These are phyloP conservation scores for Leccinum uliginosum DNA, from an alignment of 768 basidiomycete genomes.

Conservation along the genomic window DNA sequence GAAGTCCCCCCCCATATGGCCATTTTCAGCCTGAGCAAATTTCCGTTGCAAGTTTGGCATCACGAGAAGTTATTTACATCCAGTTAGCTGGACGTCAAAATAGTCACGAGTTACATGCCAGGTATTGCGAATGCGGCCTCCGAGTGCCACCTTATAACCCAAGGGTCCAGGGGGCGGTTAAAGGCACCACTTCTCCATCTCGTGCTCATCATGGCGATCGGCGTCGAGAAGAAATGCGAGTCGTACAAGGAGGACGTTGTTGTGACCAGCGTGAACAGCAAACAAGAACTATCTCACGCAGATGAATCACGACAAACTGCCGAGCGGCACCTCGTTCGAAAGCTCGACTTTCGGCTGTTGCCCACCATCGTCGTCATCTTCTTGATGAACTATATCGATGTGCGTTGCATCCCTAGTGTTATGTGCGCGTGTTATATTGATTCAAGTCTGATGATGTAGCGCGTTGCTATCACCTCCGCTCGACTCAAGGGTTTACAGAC, in stretches of 20 bases:
- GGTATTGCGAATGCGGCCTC: background rate
- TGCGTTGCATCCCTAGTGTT: background rate
- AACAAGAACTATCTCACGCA: background rate
- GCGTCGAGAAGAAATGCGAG: conserved; percentile 13
- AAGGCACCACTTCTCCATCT: background rate
- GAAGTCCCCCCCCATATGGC: background rate
- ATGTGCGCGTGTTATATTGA: background rate
- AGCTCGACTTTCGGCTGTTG: conserved; percentile 27
- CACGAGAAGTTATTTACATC: background rate
- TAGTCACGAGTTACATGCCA: background rate
- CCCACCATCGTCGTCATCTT: conserved; percentile 25
- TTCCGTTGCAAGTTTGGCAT: background rate
- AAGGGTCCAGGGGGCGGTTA: background rate
- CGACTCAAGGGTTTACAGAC: conserved; percentile 36
- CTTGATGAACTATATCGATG: conserved; percentile 27
- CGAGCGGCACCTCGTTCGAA: conserved; percentile 23
- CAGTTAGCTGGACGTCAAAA: background rate
- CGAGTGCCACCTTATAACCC: background rate
- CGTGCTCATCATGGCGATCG: conserved; percentile 10
- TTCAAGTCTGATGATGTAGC: conserved; percentile 19
- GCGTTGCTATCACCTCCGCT: conserved; percentile 37
- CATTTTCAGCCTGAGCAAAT: background rate
- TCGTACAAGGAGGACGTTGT: conserved; percentile 2
- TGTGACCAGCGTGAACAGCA: background rate
- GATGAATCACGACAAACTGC: conserved; percentile 8